Evolutionary conservation across 306 rosid genomes (phyloP).

Genomic region (Mucuna pruriens): DNA sequence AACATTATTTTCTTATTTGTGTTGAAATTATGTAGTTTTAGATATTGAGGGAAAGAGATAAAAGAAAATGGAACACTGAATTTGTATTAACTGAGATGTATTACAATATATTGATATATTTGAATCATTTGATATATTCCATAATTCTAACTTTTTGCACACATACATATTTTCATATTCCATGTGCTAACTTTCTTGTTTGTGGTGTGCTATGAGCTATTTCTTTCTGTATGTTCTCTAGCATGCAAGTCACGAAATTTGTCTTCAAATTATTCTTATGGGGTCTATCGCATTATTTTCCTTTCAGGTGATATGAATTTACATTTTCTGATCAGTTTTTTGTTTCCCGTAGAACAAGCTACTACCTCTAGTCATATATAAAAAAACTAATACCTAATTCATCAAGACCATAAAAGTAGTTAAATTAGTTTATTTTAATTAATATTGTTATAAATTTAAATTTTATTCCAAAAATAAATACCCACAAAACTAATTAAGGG

Average conservation of each 20-base stretch:
- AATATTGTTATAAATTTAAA: too few species aligned
- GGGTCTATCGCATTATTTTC: not conserved
- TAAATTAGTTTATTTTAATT: too few species aligned
- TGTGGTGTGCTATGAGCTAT: not conserved
- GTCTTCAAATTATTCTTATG: conserved; percentile 1
- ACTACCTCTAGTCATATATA: too few species aligned
- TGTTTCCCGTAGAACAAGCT: too few species aligned
- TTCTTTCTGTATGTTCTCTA: conserved; percentile 2
- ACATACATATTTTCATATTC: conserved; percentile 1
- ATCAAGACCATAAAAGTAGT: too few species aligned
- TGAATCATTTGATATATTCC: not conserved
- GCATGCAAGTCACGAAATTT: not conserved
- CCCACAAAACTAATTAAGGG: not conserved
- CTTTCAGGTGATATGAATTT: not conserved
- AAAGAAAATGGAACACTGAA: not conserved
- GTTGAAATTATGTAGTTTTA: not conserved
- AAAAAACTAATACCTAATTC: too few species aligned
- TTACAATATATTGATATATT: not conserved
- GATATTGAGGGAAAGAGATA: not conserved
- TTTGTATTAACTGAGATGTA: not conserved
- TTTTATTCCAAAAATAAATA: not conserved
- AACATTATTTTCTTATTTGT: not conserved
- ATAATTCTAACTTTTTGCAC: not conserved
- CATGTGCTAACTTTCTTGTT: conserved; percentile 7
- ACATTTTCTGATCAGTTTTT: not conserved